Evolutionary conservation across 2,329 filamentous ascomycete genomes (phyloP).

Genomic region (Didymella sp.): DNA sequence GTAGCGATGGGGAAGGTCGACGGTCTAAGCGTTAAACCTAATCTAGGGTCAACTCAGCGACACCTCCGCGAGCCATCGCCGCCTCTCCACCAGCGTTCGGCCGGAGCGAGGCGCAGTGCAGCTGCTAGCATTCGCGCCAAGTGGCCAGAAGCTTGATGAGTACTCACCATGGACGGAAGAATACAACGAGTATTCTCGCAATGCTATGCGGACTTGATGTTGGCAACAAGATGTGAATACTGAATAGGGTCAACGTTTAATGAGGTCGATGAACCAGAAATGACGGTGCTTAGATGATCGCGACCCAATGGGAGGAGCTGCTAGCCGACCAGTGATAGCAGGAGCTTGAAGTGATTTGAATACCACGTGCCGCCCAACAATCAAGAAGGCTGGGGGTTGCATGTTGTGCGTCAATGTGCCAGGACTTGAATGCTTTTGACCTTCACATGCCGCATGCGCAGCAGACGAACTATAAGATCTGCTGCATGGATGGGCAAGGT

Average conservation of each 20-base stretch:
- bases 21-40: conserved; percentile 26
- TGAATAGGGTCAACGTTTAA: not conserved
- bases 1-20: conserved; percentile 24
- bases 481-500: not conserved
- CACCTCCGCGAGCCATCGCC: conserved; percentile 23
- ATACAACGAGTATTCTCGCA: not conserved
- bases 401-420: not conserved
- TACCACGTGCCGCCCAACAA: conserved; percentile 10
- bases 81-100: conserved; percentile 23
- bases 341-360: not conserved
- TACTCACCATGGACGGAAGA: conserved; percentile 14
- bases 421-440: not conserved
- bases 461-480: not conserved
- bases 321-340: conserved; percentile 7
- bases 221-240: not conserved
- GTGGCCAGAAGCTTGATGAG: not conserved
- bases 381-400: conserved; percentile 10
- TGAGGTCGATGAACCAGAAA: conserved; percentile 11
- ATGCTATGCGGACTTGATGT: conserved; percentile 22
- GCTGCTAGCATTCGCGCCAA: conserved; percentile 15
- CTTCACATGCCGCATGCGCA: not conserved
- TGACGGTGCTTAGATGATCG: conserved; percentile 15
- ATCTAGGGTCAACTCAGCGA: conserved; percentile 20
- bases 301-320: conserved; percentile 3
- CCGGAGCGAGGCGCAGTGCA: conserved; percentile 22